phyloP scores from a whole-genome alignment of 202 grass and related monocot species.

The Schoenoplectus tabernaemontani region DNA sequence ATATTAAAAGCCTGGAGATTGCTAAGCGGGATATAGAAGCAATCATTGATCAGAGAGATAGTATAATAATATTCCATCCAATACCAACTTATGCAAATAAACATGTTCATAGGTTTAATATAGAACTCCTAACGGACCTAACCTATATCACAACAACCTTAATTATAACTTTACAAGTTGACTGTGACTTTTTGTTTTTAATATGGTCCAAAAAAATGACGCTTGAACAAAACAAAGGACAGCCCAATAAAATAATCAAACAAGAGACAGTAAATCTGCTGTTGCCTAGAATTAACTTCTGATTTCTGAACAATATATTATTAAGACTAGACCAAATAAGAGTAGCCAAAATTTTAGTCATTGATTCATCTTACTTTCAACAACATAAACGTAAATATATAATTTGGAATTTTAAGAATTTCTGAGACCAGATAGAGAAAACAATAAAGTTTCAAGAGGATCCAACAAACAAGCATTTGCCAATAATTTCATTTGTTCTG shows the following conservation, averaged over 20 bases:
- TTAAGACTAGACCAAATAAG: background rate
- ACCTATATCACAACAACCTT: background rate
- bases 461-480: background rate
- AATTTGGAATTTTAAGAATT: background rate
- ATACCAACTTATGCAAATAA: conserved; percentile 5
- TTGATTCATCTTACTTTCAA: background rate
- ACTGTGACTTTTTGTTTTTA: background rate
- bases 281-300: background rate
- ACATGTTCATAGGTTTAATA: background rate
- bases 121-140: background rate
- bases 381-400: background rate
- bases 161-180: background rate
- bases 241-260: background rate
- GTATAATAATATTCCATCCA: background rate
- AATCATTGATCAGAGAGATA: background rate
- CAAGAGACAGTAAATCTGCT: background rate
- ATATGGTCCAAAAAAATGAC: background rate
- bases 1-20: background rate
- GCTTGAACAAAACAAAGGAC: background rate
- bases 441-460: background rate
- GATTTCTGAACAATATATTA: background rate
- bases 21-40: background rate
- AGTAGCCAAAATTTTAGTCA: background rate
- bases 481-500: background rate
- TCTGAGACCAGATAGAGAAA: background rate